phyloP scores from a whole-genome alignment of 2,329 filamentous ascomycete species.

The Emydomyces testavorans region DNA sequence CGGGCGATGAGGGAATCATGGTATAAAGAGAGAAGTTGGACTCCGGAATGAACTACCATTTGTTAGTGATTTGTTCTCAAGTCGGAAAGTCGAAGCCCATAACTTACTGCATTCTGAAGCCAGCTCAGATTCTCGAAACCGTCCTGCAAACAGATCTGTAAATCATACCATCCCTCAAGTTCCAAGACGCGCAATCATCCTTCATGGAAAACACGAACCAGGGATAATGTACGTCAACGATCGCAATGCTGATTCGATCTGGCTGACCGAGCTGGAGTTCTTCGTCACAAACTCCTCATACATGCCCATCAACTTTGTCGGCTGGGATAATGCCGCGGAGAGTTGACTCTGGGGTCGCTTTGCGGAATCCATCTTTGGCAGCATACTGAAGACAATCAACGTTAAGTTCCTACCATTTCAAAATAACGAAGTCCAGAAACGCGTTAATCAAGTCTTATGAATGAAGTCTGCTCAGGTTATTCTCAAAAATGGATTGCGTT shows the following conservation, averaged over 20 bases:
- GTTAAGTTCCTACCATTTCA: constrained; percentile 6
- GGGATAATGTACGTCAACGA: constrained; percentile 95
- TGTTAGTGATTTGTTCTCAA: background rate
- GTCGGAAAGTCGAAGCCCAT: background rate
- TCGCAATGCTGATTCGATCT: constrained; percentile 85
- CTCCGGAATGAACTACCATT: constrained; percentile 59
- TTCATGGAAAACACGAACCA: constrained; percentile 33
- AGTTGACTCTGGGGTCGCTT: constrained; percentile 23
- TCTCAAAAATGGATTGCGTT: background rate
- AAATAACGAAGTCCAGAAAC: background rate
- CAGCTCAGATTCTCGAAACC: constrained; percentile 66
- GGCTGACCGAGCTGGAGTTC: constrained; percentile 84
- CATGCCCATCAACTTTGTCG: constrained; percentile 31
- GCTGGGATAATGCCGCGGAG: constrained; percentile 25
- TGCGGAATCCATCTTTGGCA: constrained; percentile 26
- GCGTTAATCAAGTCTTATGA: background rate
- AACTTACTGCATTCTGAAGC: constrained; percentile 69
- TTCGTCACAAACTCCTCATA: constrained; percentile 74
- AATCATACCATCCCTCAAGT: background rate
- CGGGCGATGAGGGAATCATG: constrained; percentile 76
- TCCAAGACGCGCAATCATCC: constrained; percentile 1
- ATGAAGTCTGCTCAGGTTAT: background rate
- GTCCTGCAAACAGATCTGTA: constrained; percentile 22
- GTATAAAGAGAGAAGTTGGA: constrained; percentile 83
- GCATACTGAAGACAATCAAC: background rate